phyloP scores from a whole-genome alignment of 768 basidiomycete species.

The Dioszegia crocea region DNA sequence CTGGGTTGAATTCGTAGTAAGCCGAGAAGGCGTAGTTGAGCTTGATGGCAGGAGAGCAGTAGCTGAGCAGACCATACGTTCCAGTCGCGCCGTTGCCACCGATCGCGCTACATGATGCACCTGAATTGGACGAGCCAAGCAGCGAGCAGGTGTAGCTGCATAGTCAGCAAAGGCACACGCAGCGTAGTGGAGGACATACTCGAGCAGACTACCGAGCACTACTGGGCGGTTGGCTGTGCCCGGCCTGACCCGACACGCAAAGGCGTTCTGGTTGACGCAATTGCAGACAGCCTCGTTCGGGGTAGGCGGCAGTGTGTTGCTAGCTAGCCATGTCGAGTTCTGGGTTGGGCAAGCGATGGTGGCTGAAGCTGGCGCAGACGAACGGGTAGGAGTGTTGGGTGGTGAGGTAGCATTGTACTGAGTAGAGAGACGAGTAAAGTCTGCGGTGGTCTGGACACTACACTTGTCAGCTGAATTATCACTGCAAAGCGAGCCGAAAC shows the following conservation, averaged over 20 bases:
- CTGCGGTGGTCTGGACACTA: constrained; percentile 64
- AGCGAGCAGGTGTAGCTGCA: constrained; percentile 65
- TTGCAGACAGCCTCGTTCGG: constrained; percentile 75
- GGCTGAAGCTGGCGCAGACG: constrained; percentile 54
- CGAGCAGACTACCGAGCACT: constrained; percentile 43
- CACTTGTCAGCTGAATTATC: not conserved
- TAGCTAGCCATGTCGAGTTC: constrained; percentile 62
- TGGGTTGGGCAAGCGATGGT: constrained; percentile 61
- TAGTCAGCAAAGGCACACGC: constrained; percentile 52
- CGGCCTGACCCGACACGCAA: constrained; percentile 72
- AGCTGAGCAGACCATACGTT: constrained; percentile 68
- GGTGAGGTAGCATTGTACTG: constrained; percentile 61
- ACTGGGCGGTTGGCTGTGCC: constrained; percentile 53
- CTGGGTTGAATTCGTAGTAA: constrained; percentile 66
- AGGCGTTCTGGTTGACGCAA: constrained; percentile 61
- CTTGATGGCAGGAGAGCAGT: constrained; percentile 77
- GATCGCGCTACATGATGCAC: constrained; percentile 63
- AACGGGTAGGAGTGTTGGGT: constrained; percentile 60
- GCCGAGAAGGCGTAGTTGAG: constrained; percentile 76
- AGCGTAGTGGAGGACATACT: constrained; percentile 32
- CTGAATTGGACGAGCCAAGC: constrained; percentile 57
- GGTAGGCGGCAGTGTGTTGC: constrained; percentile 71
- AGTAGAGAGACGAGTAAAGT: constrained; percentile 63
- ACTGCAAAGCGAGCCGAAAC: constrained; percentile 2
- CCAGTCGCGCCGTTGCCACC: constrained; percentile 69